Percentiles rank a stretch among this genome's conserved stretches.
These are phyloP conservation scores for Pleurozium schreberi DNA, from an alignment of 225 moss, liverwort and hornwort genomes.

Conservation along the genomic window DNA sequence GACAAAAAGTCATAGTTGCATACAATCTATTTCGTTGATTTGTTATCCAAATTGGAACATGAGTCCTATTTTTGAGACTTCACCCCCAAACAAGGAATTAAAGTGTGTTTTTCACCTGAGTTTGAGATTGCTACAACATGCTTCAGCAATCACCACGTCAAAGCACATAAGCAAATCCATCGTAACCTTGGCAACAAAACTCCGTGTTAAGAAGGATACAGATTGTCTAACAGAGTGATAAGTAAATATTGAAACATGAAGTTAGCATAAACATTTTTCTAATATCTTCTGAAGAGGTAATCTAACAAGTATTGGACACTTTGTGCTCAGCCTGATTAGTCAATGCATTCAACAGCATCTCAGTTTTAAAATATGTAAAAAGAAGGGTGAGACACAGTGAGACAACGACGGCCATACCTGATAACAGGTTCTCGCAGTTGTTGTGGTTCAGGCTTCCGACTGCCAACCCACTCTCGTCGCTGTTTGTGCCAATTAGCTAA, in stretches of 20 bases:
- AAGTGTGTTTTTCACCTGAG: background rate
- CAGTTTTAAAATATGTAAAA: background rate
- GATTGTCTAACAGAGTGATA: background rate
- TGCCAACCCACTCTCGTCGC: conserved; percentile 27
- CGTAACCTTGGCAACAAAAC: background rate
- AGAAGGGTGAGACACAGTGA: background rate
- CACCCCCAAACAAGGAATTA: background rate
- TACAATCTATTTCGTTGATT: background rate
- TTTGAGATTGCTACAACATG: background rate
- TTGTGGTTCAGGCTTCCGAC: background rate
- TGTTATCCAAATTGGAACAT: background rate
- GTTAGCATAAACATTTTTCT: background rate
- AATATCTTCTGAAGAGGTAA: background rate
- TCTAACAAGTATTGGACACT: background rate
- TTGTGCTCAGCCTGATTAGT: background rate
- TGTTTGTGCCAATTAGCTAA: conserved; percentile 26
- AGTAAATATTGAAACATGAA: background rate
- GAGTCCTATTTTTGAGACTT: background rate
- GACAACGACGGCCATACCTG: background rate
- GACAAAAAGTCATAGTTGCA: background rate
- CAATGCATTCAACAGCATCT: background rate
- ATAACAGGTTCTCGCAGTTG: conserved; percentile 9
- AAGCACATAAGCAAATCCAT: background rate
- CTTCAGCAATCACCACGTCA: background rate
- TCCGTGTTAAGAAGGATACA: background rate